Base-by-base conservation (phyloP, 495 filamentous ascomycete species). In the Trichoderma erinaceum region DNA sequence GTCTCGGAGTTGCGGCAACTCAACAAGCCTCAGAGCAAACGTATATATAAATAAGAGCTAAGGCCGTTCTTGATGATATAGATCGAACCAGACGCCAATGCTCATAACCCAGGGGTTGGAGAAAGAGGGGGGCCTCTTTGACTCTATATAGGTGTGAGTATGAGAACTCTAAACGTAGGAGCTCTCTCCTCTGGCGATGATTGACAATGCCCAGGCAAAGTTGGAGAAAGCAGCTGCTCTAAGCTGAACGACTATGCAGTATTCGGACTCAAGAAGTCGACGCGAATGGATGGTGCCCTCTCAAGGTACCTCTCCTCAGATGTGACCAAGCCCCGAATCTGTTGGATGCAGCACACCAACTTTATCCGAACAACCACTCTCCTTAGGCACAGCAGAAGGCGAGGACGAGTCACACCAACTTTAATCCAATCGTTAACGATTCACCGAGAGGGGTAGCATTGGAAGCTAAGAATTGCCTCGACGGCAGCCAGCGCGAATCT, bases 381-480 rank as follows among this genome's bases (percentile, higher is more conserved):
- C 56, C 56, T 13, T 61, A 12, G 11, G 25, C 23, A 61, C 10
- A 13, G 27, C n/a, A 52, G 35, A 32, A 61, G 56, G 56, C 27
- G 56, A 61, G 2, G 27, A 32, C 23, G 56, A 61, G 56, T 23
- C 56, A 61, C 56, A 61, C 56, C 56, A 61, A 52, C 48, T 12
- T 61, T 61, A 32, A 29, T 61, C 27, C 12, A 61, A 32, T 32
- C 25, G 27, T 29, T 12, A 12, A 61, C 23, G 27, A 12, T 61
- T 61, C 56, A 61, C 56, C 56, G 56, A 61, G 56, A 61, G 56
- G 56, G 56, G 56, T 61, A 29, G 23, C 56, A 61, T 61, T 61
- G 56, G 56, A 25, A 61, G 56, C 56, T 32, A 61, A 61, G 56
- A 32, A 29, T 29, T 61, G 56, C 56, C 23, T 61, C 56, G 56